A percentile compares a stretch with the other conserved stretches of the same genome.
These are phyloP conservation scores for Daldinia concentrica DNA, from an alignment of 495 filamentous ascomycete species.

Conservation along the genomic window DNA sequence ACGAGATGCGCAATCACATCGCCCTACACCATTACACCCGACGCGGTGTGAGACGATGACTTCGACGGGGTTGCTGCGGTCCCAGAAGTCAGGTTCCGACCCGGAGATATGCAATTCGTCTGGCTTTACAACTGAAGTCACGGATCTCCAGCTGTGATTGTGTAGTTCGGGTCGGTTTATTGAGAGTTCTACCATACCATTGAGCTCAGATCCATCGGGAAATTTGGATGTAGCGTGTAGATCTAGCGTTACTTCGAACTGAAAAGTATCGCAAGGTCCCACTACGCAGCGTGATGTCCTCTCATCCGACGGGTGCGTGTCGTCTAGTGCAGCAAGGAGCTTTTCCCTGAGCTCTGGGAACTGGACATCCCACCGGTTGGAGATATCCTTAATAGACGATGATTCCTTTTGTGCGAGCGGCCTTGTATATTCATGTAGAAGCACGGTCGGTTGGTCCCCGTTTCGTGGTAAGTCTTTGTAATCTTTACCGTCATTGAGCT, in stretches of 20 bases:
- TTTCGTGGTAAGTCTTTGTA: constrained; percentile 47
- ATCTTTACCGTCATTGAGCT: constrained; percentile 53
- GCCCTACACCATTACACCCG: constrained; percentile 48
- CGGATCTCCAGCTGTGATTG: constrained; percentile 59
- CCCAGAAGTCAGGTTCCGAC: constrained; percentile 46
- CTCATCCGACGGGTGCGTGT: constrained; percentile 47
- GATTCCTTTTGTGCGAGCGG: constrained; percentile 53
- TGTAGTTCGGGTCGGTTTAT: constrained; percentile 56
- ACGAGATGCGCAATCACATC: constrained; percentile 46
- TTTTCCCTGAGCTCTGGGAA: constrained; percentile 57
- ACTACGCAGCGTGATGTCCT: constrained; percentile 45
- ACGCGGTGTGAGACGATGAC: constrained; percentile 52
- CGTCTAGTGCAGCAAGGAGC: constrained; percentile 49
- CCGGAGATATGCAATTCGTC: constrained; percentile 55
- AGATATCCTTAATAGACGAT: constrained; percentile 53
- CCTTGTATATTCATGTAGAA: constrained; percentile 61
- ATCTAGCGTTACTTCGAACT: constrained; percentile 60
- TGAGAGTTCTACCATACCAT: constrained; percentile 58
- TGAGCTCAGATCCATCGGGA: constrained; percentile 58
- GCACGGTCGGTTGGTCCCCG: constrained; percentile 42
- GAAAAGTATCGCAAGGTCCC: constrained; percentile 60
- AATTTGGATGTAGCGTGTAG: constrained; percentile 56
- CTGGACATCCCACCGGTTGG: constrained; percentile 51
- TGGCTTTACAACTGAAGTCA: constrained; percentile 59
- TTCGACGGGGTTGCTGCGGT: constrained; percentile 46